Evolutionary conservation across 192 early-diverging fungal species (phyloP).

Genomic region (Pilobolus umbonatus): DNA sequence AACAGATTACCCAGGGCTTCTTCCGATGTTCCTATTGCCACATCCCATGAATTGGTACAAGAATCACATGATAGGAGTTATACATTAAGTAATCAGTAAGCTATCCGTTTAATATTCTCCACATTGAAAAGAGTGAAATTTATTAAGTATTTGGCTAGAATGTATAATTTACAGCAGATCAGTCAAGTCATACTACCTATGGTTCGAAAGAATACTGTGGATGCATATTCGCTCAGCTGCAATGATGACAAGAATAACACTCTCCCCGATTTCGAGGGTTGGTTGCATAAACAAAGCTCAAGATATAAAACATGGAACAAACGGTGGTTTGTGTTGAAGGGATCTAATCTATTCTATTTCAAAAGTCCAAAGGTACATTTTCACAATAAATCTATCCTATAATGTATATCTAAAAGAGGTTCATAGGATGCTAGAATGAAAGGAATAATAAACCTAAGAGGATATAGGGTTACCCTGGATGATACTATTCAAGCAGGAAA

Average conservation of each 20-base stretch:
- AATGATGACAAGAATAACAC: conserved; percentile 3
- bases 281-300: conserved; percentile 48
- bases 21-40: no score
- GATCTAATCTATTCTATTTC: conserved; percentile 48
- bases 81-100: no score
- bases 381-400: background rate
- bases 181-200: background rate
- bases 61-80: no score
- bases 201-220: conserved; percentile 3
- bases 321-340: conserved; percentile 54
- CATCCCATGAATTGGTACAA: no score
- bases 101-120: no score
- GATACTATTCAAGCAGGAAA: conserved; percentile 55
- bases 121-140: no score
- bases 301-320: conserved; percentile 52
- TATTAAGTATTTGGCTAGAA: no score
- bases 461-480: conserved; percentile 55
- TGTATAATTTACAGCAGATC: no score
- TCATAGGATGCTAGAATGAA: conserved; percentile 45
- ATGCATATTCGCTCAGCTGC: background rate
- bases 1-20: no score
- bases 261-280: conserved; percentile 49
- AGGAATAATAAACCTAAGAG: conserved; percentile 53
- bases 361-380: conserved; percentile 37
- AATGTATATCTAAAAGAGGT: no score